Evolutionary conservation across 805 yeast species (phyloP), one percentile per base, ranked within the genome.

Genomic region (Candida qinlingensis): DNA sequence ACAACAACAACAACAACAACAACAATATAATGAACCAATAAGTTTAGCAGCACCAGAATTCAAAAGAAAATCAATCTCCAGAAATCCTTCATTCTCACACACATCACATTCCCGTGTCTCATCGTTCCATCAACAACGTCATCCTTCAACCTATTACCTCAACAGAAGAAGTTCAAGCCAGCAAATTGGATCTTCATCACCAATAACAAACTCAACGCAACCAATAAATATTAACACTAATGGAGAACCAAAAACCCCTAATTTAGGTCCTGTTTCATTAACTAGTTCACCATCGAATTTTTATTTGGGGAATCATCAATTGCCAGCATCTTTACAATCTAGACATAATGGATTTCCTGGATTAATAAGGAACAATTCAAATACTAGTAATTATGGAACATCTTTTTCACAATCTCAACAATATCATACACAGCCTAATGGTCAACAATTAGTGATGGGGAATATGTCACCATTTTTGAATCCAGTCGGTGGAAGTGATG

Each of bases 121-220:
- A 2, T 52, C 59, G 19, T 54, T 51, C 45, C 62, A 59, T 35
- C 58, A 55, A 33, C 59, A 57, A 35, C 56, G 57, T 37, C 54
- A 56, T 36, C 30, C 37, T 26, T 37, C 3, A 47, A 41, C 36
- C 54, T 45, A 3, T 53, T 46, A 25, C 27, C 44, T 30, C 47
- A 42, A 11, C 52, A 48, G 7, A 42, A 8, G 52, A 49, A 19
- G 19, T 19, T 19, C 19, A 19, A 19, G 19, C 19, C 19, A 19
- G 19, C 19, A 19, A 19, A 19, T 19, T 19, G 19, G 19, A 19
- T 19, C 19, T 19, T 19, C 19, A 19, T 19, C 19, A 19, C 19
- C 19, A 19, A 19, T 3, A 19, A 2, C 19, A 19, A 37, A 19
- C 48, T 28, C 54, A 48, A 41, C 46, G 27, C 31, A 46, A 34